Conservation (phyloP, 2,329 filamentous ascomycete species). For the Trichoderma aggressivum region DNA sequence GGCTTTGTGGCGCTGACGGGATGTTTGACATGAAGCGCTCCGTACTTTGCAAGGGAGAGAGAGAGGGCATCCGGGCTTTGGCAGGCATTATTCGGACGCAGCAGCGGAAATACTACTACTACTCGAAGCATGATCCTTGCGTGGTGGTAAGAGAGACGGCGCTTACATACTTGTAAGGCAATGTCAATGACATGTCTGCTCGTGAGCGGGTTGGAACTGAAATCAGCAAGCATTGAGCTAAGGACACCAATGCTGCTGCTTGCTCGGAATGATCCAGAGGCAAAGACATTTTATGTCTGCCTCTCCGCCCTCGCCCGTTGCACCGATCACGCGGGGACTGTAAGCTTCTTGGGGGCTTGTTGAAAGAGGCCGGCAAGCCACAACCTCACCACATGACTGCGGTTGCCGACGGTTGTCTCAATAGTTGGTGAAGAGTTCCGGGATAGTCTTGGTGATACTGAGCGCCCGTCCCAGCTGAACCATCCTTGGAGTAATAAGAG, state of each 20-base stretch:
- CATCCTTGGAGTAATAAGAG: neutral
- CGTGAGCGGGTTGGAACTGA: neutral
- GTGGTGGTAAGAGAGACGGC: neutral
- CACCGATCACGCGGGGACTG: conserved; percentile 12
- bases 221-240: neutral
- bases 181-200: neutral
- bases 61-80: neutral
- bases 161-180: neutral
- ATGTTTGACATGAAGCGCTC: conserved; percentile 2
- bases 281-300: neutral
- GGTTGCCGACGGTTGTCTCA: neutral
- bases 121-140: neutral
- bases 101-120: neutral
- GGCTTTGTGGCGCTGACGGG: neutral
- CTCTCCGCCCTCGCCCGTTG: neutral
- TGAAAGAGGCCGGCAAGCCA: neutral
- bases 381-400: neutral
- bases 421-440: neutral
- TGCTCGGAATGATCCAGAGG: neutral
- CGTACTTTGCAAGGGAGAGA: neutral
- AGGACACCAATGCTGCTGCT: neutral
- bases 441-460: neutral
- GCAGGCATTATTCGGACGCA: neutral
- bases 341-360: neutral
- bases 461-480: neutral